Evolutionary conservation across 148 eudicot species (phyloP), one percentile per base, ranked within the genome.

Genomic region (Chenopodium berlandieri): DNA sequence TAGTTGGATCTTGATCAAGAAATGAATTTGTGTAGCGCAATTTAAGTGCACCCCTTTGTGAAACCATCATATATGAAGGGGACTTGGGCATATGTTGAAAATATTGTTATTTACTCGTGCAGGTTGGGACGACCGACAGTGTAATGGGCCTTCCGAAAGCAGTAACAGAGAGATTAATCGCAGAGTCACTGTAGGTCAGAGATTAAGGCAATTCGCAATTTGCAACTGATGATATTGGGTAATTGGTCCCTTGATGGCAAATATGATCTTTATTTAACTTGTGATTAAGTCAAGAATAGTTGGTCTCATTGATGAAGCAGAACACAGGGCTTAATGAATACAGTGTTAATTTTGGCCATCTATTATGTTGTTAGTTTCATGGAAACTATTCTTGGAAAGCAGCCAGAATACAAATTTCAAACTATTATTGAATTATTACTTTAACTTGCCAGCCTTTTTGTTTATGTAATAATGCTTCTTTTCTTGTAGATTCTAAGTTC

Each of bases 61-160:
- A 30, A n/a, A 27, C n/a, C 20, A 60, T 47, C 73, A 16, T 52
- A 16, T 32, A 9, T 27, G 9, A 47, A 47, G 7, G 10, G 46
- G 75, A 48, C 22, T 60, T 9, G 19, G 62, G 72, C 46, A 50
- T 12, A 20, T 44, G 67, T n/a, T 73, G 69, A 67, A 32, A 20
- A 34, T 52, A 31, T 32, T 34, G 46, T 40, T 56, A 63, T 47
- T 75, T 12, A 5, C 73, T 52, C 82, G 44, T 83, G 81, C 91
- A 94, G 98, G 90, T 90, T 50, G 98, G 98, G 32, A 86, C 96
- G 58, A 91, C 91, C 13, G 98, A 94, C 82, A 92, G 98, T 44
- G 97, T 95, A 70, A 95, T 93, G 97, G 98, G 98, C 82, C 97
- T 95, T 54, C 95, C 98, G 4, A 93, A 93, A 88, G 91, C 87